Conservation (phyloP, 495 filamentous ascomycete species). For the Eremomyces bilateralis region DNA sequence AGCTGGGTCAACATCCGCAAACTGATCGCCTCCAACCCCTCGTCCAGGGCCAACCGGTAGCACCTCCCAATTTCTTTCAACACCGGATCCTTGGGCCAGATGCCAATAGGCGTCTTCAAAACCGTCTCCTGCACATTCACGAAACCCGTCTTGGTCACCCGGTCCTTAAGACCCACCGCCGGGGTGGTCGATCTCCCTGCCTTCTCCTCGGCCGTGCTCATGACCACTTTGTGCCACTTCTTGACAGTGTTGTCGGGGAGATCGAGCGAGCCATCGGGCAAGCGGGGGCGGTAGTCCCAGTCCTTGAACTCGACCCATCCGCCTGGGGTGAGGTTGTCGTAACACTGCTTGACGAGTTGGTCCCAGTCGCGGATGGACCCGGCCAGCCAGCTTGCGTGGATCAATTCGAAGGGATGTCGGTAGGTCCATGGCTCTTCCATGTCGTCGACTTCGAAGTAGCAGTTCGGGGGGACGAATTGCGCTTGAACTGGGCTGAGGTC, state of each 20-base stretch:
- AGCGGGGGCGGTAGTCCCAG: background rate
- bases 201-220: background rate
- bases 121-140: background rate
- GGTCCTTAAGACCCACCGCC: too few relatives aligned
- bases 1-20: too few relatives aligned
- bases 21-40: too few relatives aligned
- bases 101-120: background rate
- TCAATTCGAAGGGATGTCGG: background rate
- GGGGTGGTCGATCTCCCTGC: too few relatives aligned
- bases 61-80: background rate
- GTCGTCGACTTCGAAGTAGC: constrained; percentile 34
- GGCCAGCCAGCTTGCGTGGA: background rate
- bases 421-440: constrained; percentile 30
- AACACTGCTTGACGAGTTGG: background rate
- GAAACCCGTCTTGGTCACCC: background rate
- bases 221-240: background rate
- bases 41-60: too few relatives aligned
- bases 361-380: background rate
- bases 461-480: constrained; percentile 24
- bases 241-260: background rate
- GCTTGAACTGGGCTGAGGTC: constrained; percentile 19
- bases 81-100: background rate
- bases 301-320: background rate
- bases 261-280: background rate
- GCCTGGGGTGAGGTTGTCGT: background rate